These are phyloP conservation scores for Sarcodon aspratus DNA, from an alignment of 768 basidiomycete genomes.

Conservation along the genomic window DNA sequence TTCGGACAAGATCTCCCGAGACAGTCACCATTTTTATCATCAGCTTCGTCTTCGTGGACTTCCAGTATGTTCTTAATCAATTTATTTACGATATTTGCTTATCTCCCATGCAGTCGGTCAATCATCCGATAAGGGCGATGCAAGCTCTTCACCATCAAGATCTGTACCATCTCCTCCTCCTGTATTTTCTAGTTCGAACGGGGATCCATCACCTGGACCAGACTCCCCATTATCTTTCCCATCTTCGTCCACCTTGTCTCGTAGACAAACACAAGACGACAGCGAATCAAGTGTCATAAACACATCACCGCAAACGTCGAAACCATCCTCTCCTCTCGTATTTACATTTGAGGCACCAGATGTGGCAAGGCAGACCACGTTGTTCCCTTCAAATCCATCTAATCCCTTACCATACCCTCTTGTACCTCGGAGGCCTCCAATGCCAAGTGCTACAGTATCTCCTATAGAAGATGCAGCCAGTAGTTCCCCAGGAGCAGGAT, in stretches of 20 bases:
- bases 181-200: no score
- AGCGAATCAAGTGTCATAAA: not conserved
- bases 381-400: not conserved
- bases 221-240: not conserved
- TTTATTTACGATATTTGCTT: no score
- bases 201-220: not conserved
- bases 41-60: no score
- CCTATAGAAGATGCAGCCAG: constrained; percentile 6
- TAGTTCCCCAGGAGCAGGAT: constrained; percentile 1
- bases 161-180: no score
- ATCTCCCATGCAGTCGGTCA: no score
- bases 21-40: no score
- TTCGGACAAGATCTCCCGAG: no score
- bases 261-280: not conserved
- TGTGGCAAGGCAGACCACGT: not conserved
- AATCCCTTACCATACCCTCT: not conserved
- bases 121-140: no score
- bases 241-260: not conserved
- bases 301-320: not conserved
- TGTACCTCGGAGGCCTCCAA: not conserved
- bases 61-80: no score
- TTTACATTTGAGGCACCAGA: not conserved
- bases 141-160: no score
- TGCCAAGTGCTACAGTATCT: constrained; percentile 10
- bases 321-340: not conserved